These are phyloP conservation scores for Papiliotrema laurentii DNA, from an alignment of 1,284 basidiomycete species.

Conservation along the genomic window DNA sequence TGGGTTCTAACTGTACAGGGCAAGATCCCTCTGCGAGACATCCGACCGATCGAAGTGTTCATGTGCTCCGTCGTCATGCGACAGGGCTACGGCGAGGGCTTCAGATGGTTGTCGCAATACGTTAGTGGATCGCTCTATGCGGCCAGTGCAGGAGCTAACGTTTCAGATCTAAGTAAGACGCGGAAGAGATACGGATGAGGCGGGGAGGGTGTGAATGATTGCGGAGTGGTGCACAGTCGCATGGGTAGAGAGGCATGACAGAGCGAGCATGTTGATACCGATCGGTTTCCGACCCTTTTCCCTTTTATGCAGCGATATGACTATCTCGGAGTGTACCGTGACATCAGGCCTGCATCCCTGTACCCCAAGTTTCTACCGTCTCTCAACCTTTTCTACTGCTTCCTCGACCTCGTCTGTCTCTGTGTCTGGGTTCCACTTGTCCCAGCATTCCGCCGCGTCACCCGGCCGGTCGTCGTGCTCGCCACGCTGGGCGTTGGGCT, in stretches of 20 bases:
- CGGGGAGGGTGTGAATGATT: too few species aligned
- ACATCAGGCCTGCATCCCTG: neutral
- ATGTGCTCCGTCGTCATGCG: slow-evolving; percentile 99
- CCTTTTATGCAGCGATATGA: too few species aligned
- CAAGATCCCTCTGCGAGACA: slow-evolving; percentile 93
- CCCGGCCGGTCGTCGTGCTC: neutral
- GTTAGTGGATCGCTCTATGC: slow-evolving; percentile 48
- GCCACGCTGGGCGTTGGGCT: slow-evolving; percentile 40
- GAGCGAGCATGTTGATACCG: too few species aligned
- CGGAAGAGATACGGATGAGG: too few species aligned
- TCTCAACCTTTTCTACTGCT: slow-evolving; percentile 1
- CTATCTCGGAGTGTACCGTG: too few species aligned
- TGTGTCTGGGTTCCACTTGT: slow-evolving; percentile 4
- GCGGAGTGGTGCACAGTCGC: neutral
- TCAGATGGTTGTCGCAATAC: slow-evolving; percentile 99
- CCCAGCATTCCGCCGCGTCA: neutral
- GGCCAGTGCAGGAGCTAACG: neutral
- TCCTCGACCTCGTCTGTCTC: slow-evolving; percentile 15
- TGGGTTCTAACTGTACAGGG: too few species aligned
- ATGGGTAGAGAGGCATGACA: neutral
- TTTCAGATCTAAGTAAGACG: slow-evolving; percentile 7
- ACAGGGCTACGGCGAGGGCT: slow-evolving; percentile 97
- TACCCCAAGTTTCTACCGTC: neutral
- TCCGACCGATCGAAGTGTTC: slow-evolving; percentile 98
- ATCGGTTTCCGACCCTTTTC: too few species aligned